Base-by-base conservation (phyloP, 1,284 basidiomycete species). In the Phylloporus sp. region DNA sequence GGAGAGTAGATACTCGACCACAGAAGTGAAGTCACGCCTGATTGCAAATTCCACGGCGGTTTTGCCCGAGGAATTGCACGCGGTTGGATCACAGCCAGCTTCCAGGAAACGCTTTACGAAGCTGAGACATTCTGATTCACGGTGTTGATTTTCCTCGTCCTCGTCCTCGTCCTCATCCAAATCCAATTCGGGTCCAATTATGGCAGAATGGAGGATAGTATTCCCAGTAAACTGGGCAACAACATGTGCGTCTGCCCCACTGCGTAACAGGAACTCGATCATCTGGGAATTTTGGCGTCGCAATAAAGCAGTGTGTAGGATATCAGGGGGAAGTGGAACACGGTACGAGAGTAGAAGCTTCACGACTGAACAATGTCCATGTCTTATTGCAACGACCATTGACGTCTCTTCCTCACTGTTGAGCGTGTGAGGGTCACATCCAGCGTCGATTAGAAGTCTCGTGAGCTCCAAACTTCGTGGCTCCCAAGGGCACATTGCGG, bases 401-500 rank as follows among this genome's bases (percentile, higher is more conserved):
- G 53, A 29, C 7, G 53, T 45, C 4, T 63, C 53, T 3, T 41
- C 53, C 3, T 19, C 32, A 6, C 2, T 5, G 39, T 62, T 57
- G 8, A 7, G 14, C 5, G 6, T 4, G 10, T 55, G 53, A 55
- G 29, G 62, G 17, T n/a, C 20, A 57, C 62, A 64, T 25, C 55
- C 62, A 35, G 62, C 62, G 6, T 63, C 41, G 8, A 63, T 29
- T 23, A 63, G 62, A 12, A 47, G n/a, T 17, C 32, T 37, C 11
- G 43, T 47, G 23, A 63, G 41, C 29, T 45, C 62, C 23, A 57
- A 20, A 25, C 29, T 20, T 8, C 62, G 55, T 35, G 62, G 41
- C 45, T 63, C 62, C 62, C 41, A 57, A 27, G 62, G n/a, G n/a
- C 41, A 47, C n/a, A 58, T 45, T 20, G 23, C 43, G 23, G 32